Conservation (phyloP, 176 grass and related monocot species). For the Musa beccarii region DNA sequence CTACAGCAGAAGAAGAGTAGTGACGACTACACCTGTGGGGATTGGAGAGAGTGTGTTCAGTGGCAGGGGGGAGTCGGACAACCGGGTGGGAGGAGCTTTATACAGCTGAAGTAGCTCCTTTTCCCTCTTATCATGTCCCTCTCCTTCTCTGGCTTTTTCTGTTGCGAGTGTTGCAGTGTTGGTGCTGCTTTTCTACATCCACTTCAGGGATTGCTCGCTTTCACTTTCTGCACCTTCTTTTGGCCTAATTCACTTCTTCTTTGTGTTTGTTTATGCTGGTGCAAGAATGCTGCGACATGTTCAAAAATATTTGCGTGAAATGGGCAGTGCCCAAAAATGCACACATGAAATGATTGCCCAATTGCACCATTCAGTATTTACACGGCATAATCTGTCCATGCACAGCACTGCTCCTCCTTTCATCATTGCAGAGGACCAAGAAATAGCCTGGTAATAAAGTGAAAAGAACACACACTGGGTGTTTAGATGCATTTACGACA, state of each 20-base stretch:
- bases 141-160: neutral
- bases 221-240: conserved; percentile 13
- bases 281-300: neutral
- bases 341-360: neutral
- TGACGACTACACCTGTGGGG: conserved; percentile 4
- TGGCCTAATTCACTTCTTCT: conserved; percentile 10
- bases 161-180: neutral
- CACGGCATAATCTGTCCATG: too few species aligned
- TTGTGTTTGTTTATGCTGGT: neutral
- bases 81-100: neutral
- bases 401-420: too few species aligned
- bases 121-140: conserved; percentile 1
- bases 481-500: too few species aligned
- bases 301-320: neutral
- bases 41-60: neutral
- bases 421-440: too few species aligned
- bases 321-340: neutral
- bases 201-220: conserved; percentile 10
- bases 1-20: neutral
- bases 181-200: conserved; percentile 4
- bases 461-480: too few species aligned
- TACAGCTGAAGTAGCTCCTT: neutral
- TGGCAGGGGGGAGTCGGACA: neutral
- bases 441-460: too few species aligned
- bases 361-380: neutral